Conservation (phyloP, 2,329 filamentous ascomycete genomes). For the Penicillium nordicum region DNA sequence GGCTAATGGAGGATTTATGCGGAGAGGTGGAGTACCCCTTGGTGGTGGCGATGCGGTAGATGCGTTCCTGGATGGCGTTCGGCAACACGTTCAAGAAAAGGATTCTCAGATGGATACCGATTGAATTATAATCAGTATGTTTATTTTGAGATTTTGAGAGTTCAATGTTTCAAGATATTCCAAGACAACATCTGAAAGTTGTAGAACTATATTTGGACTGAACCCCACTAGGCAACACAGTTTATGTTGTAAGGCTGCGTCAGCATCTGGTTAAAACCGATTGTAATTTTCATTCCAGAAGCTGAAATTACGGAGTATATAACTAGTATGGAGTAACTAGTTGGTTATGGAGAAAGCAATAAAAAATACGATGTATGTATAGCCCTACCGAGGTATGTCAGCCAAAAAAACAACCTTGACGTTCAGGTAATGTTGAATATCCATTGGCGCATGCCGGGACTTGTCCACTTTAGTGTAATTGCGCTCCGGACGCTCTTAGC, state of each 20-base stretch:
- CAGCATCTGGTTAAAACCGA: background rate
- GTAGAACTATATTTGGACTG: conserved; percentile 20
- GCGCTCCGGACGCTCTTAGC: conserved; percentile 16
- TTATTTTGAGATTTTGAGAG: background rate
- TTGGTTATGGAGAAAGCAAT: background rate
- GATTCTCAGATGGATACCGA: conserved; percentile 46
- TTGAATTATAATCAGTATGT: conserved; percentile 19
- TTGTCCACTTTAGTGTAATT: conserved; percentile 13
- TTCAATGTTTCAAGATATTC: background rate
- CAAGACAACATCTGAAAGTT: background rate
- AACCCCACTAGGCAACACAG: conserved; percentile 20
- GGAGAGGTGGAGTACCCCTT: conserved; percentile 73
- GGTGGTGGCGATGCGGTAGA: conserved; percentile 86
- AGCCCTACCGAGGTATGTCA: background rate
- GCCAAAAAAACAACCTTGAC: background rate
- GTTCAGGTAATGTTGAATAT: too few species aligned
- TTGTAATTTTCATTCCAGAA: background rate
- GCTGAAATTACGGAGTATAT: background rate
- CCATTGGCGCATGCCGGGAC: conserved; percentile 4
- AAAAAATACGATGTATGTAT: background rate
- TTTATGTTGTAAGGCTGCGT: conserved; percentile 12
- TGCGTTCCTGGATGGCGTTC: conserved; percentile 86
- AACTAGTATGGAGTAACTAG: too few species aligned
- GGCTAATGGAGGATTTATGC: conserved; percentile 77
- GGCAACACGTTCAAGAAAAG: conserved; percentile 66